Evolutionary conservation across 2,329 filamentous ascomycete genomes (phyloP).

Genomic region (Zasmidium angulare): DNA sequence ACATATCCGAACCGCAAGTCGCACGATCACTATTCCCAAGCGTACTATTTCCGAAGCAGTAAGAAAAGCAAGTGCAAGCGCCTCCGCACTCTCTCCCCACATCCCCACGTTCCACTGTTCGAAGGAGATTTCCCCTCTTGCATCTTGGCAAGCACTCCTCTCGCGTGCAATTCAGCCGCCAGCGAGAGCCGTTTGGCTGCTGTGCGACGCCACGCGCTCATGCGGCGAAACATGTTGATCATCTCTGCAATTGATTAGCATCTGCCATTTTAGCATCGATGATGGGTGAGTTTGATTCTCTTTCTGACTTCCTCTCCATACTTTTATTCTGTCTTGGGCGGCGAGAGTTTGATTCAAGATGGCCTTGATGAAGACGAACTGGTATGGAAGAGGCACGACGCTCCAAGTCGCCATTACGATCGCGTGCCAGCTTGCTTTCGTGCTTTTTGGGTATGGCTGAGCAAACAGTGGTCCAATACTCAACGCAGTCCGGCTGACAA

Average conservation of each 20-base stretch:
- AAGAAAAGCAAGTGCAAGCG: constrained; percentile 3
- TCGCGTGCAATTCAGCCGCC: background rate
- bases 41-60: background rate
- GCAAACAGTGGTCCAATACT: no score
- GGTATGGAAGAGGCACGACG: constrained; percentile 31
- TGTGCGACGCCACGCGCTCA: background rate
- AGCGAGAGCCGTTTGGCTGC: background rate
- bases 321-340: background rate
- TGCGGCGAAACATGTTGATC: background rate
- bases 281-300: no score
- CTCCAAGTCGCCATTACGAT: constrained; percentile 34
- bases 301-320: background rate
- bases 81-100: constrained; percentile 1
- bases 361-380: constrained; percentile 22
- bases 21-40: background rate
- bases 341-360: constrained; percentile 3
- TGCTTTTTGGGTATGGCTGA: constrained; percentile 32
- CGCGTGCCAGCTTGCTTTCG: constrained; percentile 33
- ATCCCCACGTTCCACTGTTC: background rate
- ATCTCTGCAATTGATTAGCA: background rate
- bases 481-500: no score
- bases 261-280: background rate
- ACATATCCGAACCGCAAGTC: background rate
- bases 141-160: background rate
- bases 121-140: background rate